Evolutionary conservation across 768 basidiomycete species (phyloP), one percentile per base, ranked within the genome.

Genomic region (Lentinula sp.): DNA sequence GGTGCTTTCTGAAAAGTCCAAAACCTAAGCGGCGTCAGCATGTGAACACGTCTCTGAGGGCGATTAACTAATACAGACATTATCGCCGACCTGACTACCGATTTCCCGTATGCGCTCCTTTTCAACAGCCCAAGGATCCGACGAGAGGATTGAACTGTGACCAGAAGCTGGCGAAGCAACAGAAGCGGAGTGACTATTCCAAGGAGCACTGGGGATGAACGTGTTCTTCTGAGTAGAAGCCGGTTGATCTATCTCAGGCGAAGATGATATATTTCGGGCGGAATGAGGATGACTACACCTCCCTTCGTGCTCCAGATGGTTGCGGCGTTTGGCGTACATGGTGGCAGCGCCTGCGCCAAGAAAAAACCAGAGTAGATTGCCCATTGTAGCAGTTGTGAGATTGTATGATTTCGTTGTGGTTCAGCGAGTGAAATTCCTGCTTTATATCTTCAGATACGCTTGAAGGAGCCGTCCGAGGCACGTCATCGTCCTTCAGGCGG

Each of bases 51-150:
- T 8, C 9, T 51, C 55, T 2, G 15, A 23, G 21, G 11, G n/a
- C 23, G 35, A 39, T 40, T 3, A 18, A n/a, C 46, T 39, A n/a
- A 35, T 21, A 56, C 55, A n/a, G 13, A 56, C 55, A 43, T 56
- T 56, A 10, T 42, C 55, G 18, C 55, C 55, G 10, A 56, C 40
- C 13, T 56, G 55, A 8, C 8, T 43, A 8, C 55, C 42, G 15
- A 56, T 56, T 18, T 56, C 55, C 37, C 40, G 18, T 23, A 56
- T 56, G 8, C 55, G 55, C 13, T 56, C 55, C 40, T 45, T 56
- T 23, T 56, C 55, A 7, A 18, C 13, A 11, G 55, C 55, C 55
- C 55, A 56, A 43, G 55, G 55, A 56, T 56, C 55, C 5, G 40
- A 31, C 40, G 40, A 37, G 23, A 40, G 31, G 10, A 9, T 39